A percentile compares a stretch with the other conserved stretches of the same genome.
These are phyloP conservation scores for Pseudoneurospora amorphoporcata DNA, from an alignment of 495 filamentous ascomycete genomes.

Conservation along the genomic window DNA sequence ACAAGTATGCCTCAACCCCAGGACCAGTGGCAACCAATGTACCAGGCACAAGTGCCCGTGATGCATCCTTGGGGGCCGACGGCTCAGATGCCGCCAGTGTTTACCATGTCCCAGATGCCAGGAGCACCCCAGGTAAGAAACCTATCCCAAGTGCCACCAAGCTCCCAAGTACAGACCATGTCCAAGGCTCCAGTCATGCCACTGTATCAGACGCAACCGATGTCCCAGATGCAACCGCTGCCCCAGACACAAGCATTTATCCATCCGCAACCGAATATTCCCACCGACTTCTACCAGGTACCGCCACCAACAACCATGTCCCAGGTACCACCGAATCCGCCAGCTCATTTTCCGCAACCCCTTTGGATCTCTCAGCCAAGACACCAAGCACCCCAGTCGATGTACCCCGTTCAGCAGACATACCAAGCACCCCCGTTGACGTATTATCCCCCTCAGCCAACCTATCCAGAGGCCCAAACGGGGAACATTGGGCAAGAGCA, in stretches of 20 bases:
- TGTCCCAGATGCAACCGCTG: neutral
- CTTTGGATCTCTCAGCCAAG: neutral
- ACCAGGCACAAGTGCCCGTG: too few species aligned
- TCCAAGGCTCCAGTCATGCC: neutral
- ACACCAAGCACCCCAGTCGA: neutral
- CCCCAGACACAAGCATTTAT: too few species aligned
- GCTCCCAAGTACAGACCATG: neutral
- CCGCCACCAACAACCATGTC: neutral
- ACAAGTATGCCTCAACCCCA: too few species aligned
- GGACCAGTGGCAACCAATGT: too few species aligned
- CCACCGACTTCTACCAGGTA: neutral
- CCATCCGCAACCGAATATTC: neutral
- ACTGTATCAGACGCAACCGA: neutral
- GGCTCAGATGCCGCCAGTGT: too few species aligned
- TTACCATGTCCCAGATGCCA: too few species aligned
- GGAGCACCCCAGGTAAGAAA: too few species aligned
- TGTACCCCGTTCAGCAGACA: neutral
- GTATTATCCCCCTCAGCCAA: too few species aligned
- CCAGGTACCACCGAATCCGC: neutral
- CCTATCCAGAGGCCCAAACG: too few species aligned
- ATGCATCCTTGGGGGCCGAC: too few species aligned
- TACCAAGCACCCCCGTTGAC: too few species aligned
- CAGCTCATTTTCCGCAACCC: neutral
- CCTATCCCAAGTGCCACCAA: too few species aligned
- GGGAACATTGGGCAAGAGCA: neutral